Evolutionary conservation across 2,329 filamentous ascomycete species (phyloP).

Genomic region (Raffaelea arxii): DNA sequence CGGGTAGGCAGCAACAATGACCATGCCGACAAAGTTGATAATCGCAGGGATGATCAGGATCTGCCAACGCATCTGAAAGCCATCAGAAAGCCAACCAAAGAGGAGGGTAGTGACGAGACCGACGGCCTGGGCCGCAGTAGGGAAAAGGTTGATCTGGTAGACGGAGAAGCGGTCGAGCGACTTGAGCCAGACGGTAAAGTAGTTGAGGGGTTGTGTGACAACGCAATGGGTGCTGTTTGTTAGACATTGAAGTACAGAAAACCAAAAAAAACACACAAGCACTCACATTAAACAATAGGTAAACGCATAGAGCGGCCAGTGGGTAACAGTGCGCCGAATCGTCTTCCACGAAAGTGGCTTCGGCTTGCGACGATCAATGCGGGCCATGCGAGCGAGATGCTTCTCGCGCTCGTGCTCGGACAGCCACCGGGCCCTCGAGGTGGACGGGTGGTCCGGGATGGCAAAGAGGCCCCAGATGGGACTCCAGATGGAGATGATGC

Average conservation of each 20-base stretch:
- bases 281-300: no score
- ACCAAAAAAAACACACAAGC: neutral
- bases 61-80: neutral
- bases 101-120: slow-evolving; percentile 1
- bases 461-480: slow-evolving; percentile 37
- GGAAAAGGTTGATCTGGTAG: slow-evolving; percentile 1
- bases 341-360: no score
- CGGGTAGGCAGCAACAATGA: neutral
- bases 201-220: neutral
- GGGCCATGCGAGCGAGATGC: neutral
- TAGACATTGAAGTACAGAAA: slow-evolving; percentile 35
- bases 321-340: no score
- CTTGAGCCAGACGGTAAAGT: slow-evolving; percentile 4
- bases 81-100: slow-evolving; percentile 7
- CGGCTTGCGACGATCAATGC: no score
- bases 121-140: neutral
- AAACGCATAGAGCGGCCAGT: no score
- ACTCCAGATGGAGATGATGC: neutral
- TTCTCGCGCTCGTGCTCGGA: neutral
- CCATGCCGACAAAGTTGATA: neutral
- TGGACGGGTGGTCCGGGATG: slow-evolving; percentile 23
- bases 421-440: neutral
- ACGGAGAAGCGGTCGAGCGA: neutral
- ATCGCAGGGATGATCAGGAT: no score
- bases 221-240: slow-evolving; percentile 1